Conservation (phyloP, 495 filamentous ascomycete species). For the Penicillium paradoxum region DNA sequence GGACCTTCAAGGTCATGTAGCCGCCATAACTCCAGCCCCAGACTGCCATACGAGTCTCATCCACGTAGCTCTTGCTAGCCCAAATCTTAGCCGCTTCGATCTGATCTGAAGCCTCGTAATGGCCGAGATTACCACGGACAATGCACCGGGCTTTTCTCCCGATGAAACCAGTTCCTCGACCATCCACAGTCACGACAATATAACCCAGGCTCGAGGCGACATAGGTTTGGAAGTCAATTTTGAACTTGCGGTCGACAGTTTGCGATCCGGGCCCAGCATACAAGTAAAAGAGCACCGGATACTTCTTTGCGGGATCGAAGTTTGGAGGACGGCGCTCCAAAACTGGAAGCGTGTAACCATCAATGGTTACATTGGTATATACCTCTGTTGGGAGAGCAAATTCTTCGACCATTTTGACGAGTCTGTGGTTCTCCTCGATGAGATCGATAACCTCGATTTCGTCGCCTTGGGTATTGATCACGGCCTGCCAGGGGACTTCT, state of each 20-base stretch:
- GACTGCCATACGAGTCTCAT: constrained; percentile 75
- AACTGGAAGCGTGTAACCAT: constrained; percentile 74
- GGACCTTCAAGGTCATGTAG: constrained; percentile 93
- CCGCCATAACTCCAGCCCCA: constrained; percentile 99
- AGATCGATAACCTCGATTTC: constrained; percentile 54
- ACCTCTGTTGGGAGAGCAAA: constrained; percentile 80
- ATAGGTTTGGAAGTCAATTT: constrained; percentile 86
- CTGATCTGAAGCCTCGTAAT: constrained; percentile 84
- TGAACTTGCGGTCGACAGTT: constrained; percentile 73
- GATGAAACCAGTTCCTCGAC: constrained; percentile 85
- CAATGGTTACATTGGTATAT: constrained; percentile 80
- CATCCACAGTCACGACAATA: constrained; percentile 92
- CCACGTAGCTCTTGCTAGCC: constrained; percentile 77
- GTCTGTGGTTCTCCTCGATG: constrained; percentile 70
- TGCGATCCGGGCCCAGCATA: constrained; percentile 93
- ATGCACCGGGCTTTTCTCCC: constrained; percentile 79
- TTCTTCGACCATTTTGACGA: constrained; percentile 63
- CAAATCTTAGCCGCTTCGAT: constrained; percentile 87
- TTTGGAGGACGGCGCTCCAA: constrained; percentile 87
- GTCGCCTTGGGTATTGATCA: constrained; percentile 76
- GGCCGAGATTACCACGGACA: constrained; percentile 76
- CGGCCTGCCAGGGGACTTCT: constrained; percentile 84
- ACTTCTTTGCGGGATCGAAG: constrained; percentile 78
- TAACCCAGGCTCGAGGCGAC: constrained; percentile 84
- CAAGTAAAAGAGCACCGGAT: constrained; percentile 90